Conservation (phyloP, 73 alveolate species). For the Paramecium primaurelia region DNA sequence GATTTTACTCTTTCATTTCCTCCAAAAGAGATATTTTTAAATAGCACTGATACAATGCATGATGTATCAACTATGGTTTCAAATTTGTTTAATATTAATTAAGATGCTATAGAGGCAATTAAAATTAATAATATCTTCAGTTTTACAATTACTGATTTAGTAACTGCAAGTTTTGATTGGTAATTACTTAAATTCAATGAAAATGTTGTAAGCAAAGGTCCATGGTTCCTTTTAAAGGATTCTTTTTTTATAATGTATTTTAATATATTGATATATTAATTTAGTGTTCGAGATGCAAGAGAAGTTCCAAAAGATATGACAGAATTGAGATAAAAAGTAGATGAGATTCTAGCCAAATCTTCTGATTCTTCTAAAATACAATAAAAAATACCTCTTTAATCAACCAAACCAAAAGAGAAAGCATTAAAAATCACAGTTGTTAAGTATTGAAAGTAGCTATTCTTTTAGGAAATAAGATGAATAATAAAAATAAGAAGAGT, state of each 20-base stretch:
- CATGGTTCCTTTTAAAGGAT: conserved; percentile 29
- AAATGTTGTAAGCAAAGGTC: neutral
- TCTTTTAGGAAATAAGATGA: neutral
- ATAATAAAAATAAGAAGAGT: neutral
- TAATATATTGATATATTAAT: neutral
- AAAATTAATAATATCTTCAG: conserved; percentile 22
- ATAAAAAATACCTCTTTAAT: neutral
- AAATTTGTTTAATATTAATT: neutral
- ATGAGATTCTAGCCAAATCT: conserved; percentile 6
- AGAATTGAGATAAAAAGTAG: neutral
- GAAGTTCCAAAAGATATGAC: conserved; percentile 30
- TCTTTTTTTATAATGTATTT: neutral
- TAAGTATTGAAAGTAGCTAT: neutral
- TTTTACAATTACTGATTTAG: conserved; percentile 34
- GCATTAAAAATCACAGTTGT: conserved; percentile 24
- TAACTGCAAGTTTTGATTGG: conserved; percentile 34
- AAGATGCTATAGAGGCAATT: conserved; percentile 20
- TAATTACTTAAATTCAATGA: neutral
- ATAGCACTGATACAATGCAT: neutral
- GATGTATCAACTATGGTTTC: neutral
- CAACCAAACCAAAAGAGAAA: neutral
- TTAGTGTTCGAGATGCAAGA: conserved; percentile 13
- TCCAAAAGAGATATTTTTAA: neutral
- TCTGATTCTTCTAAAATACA: neutral
- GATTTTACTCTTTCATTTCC: conserved; percentile 6